Conservation (phyloP, 176 grass and related monocot genomes). For the Saccharum officinarum region DNA sequence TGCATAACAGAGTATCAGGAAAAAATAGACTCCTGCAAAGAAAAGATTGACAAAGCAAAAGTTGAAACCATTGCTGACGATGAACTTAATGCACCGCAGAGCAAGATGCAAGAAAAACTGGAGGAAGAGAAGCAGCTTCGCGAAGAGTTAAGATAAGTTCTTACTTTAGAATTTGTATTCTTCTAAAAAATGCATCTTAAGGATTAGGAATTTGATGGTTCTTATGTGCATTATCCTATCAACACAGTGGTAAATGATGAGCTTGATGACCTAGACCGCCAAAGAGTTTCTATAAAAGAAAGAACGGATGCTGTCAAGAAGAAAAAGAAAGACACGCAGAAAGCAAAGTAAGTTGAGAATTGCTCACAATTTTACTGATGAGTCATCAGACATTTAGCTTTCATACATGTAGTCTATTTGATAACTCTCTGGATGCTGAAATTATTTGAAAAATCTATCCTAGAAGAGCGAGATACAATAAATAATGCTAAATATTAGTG, state of each 20-base stretch:
- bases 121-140: too few species aligned
- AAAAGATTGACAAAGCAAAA: too few species aligned
- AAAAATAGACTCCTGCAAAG: too few species aligned
- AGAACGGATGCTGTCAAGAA: slow-evolving; percentile 44
- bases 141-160: too few species aligned
- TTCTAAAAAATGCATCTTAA: too few species aligned
- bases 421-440: slow-evolving; percentile 9
- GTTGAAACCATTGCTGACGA: too few species aligned
- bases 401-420: neutral
- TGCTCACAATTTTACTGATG: neutral
- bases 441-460: neutral
- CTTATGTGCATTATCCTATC: neutral
- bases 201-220: too few species aligned
- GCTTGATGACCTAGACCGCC: slow-evolving; percentile 31
- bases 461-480: neutral
- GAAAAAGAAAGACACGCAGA: too few species aligned
- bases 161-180: too few species aligned
- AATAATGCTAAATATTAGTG: neutral
- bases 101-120: too few species aligned
- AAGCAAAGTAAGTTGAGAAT: slow-evolving; percentile 54
- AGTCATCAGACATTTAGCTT: neutral
- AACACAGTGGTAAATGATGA: slow-evolving; percentile 52
- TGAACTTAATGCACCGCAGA: too few species aligned
- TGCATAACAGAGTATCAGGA: too few species aligned
- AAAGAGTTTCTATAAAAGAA: slow-evolving; percentile 62